Base-by-base conservation (phyloP, 129 eudicot species). In the Sambucus nigra region DNA sequence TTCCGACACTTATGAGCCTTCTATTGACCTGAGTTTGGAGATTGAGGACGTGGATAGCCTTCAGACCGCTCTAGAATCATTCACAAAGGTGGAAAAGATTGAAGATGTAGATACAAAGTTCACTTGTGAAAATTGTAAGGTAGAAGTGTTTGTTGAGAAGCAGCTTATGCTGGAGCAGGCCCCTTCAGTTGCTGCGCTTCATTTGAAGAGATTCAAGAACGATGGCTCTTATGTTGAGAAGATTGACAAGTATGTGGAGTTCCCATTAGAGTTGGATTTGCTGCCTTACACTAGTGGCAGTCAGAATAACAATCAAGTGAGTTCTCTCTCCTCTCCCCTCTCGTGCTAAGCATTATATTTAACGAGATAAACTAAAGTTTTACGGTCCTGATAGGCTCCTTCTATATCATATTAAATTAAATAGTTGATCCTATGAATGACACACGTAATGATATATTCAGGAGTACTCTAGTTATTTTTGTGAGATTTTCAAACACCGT, bases 201-300 rank as follows among this genome's bases (percentile, higher is more conserved):
- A 91, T 71, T 70, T 91, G 63, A 91, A 91, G 75, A 86, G 99
- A 68, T 91, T 91, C 59, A 82, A 91, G 74, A 73, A 69, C 45
- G 83, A 82, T 67, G 94, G 99, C 25, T 51, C 76, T 13, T 65
- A 59, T 65, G 84, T 91, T 4, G 78, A 91, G 70, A 91, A 86
- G 68, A 86, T 91, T 58, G 87, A 86, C 32, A 91, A 80, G 62
- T 69, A 48, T 65, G 84, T 91, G 0, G 78, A 66, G 16, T 91
- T 73, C 46, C 94, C 94, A 9, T 47, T 79, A 40, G 82, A 72
- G 59, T 68, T 91, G 65, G 91, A 86, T 71, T 59, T 91, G 80
- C 67, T 33, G 63, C 82, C 99, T 45, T 91, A 82, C 58, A 74
- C 87, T 29, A 64, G 52, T 24, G 47, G 74, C 50, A 39, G 59